Evolutionary conservation across 2,329 filamentous ascomycete genomes (phyloP).

Genomic region (Colletotrichum plurivorum): DNA sequence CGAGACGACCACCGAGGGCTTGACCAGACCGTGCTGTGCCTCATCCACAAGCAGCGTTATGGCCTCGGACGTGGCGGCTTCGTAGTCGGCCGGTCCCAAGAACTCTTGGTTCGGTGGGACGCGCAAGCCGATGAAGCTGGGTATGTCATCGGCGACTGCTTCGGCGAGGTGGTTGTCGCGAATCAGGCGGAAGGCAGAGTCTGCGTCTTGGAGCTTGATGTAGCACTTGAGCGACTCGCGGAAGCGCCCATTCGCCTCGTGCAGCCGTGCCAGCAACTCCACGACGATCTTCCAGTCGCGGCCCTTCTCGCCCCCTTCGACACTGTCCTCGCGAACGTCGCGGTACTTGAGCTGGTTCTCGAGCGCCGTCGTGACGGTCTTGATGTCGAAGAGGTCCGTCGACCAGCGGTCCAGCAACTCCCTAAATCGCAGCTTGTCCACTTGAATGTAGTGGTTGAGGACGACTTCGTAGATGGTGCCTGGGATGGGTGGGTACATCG

Average conservation of each 20-base stretch:
- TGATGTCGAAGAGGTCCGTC: slow-evolving; percentile 85
- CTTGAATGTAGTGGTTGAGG: slow-evolving; percentile 88
- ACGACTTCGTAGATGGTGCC: slow-evolving; percentile 90
- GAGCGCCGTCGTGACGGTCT: slow-evolving; percentile 81
- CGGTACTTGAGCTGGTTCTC: slow-evolving; percentile 86
- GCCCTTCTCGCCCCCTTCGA: slow-evolving; percentile 80
- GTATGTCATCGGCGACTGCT: slow-evolving; percentile 89
- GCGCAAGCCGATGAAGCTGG: slow-evolving; percentile 88
- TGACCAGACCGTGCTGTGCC: slow-evolving; percentile 89
- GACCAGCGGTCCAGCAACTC: slow-evolving; percentile 88
- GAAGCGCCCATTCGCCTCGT: slow-evolving; percentile 84
- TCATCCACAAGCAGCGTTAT: slow-evolving; percentile 91
- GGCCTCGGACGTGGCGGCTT: slow-evolving; percentile 85
- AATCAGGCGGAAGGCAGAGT: slow-evolving; percentile 89
- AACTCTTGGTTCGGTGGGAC: slow-evolving; percentile 79
- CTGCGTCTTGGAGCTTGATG: slow-evolving; percentile 91
- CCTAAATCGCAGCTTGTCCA: slow-evolving; percentile 81
- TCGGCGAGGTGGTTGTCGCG: slow-evolving; percentile 91
- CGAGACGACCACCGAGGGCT: slow-evolving; percentile 80
- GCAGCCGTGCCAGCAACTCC: slow-evolving; percentile 86
- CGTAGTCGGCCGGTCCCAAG: slow-evolving; percentile 79
- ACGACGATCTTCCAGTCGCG: slow-evolving; percentile 93
- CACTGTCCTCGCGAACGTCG: slow-evolving; percentile 80
- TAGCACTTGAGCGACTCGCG: slow-evolving; percentile 90
- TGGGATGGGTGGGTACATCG: slow-evolving; percentile 84